Base-by-base conservation (phyloP, 371 early-diverging fungal genomes). In the Dinochytrium kinnereticum region DNA sequence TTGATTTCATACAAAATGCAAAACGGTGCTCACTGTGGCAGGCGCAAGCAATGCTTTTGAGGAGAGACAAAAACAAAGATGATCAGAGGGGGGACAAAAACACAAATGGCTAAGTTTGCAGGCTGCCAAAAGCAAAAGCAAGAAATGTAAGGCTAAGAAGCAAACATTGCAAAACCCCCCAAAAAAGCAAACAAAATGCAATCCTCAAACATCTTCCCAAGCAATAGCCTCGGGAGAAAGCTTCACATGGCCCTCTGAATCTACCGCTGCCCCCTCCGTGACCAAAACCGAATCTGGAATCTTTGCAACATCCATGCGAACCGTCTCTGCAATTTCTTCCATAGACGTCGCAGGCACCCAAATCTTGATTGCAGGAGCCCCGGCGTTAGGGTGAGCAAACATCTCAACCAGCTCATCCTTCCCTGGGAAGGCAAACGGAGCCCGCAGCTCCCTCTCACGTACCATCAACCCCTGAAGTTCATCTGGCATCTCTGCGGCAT, bases 201-300 rank as follows among this genome's bases (percentile, higher is more conserved):
- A 61, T 61, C 24, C 61, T 34, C 36, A 61, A 17, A 61, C 61
- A 34, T 61, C 61, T 24, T 7, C 26, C 38, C 44, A 38, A 10
- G 66, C 66, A 40, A 66, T 40, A 21, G 66, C 66, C 15, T 2
- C 66, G 2, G 38, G 44, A 10, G 66, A 66, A 10, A 66, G 44
- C 49, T 40, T 66, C n/a, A 66, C 66, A 5, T 44, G 30, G 2
- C 66, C 66, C 39, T 37, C 30, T 3, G 38, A 5, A 44, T 66
- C 66, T 26, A 66, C 66, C 2, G 66, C 66, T 2, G 66, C 66
- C 13, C 66, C 66, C 17, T 44, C 44, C 21, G 66, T 66, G n/a
- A 44, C 49, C 13, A 66, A 17, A 2, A 40, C 66, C 17, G 49
- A 21, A 28, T 40, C n/a, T 10, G 61, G 28, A 2, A 66, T 38